Base-by-base conservation (phyloP, 2,329 filamentous ascomycete genomes). In the Cordyceps cicadae region DNA sequence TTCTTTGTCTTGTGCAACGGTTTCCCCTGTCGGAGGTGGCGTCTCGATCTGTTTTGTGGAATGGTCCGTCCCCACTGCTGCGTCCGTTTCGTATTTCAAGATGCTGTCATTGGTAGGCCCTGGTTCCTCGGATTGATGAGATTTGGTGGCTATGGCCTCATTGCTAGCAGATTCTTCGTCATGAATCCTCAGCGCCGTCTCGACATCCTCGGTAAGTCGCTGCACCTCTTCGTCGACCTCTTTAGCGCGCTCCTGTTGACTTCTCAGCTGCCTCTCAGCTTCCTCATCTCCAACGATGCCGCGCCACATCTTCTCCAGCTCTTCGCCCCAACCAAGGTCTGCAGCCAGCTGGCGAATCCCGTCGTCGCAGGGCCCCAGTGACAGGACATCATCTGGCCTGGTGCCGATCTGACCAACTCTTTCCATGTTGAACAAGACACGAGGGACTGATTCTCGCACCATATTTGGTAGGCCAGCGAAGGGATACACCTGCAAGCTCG, bases 401-500 rank as follows among this genome's bases (percentile, higher is more conserved):
- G 81, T 81, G 0, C 94, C 94, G 41, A 99, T 71, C 21, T 84
- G 84, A 0, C 94, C 93, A 0, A 96, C 94, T 41, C 77, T 77
- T 72, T 97, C 90, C 74, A 87, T 81, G 71, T 99, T 99, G 72
- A 99, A 89, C 21, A 99, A 79, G 2, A 99, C 76, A 11, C 94
- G 83, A 0, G 93, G 94, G 3, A 82, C 83, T 0, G 77, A 79
- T 1, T 86, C 79, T 3, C 71, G 68, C 24, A 85, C 86, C 65
- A 87, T 76, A 15, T 81, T 75, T 0, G 93, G 92, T 54, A 97
- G 76, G 52, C 85, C 85, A 1, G 93, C 91, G 71, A 99, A 99
- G 0, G 94, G 94, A 64, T 92, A 89, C 2, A 97, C 93, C 0
- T 80, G 85, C 62, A 97, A 75, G 68, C 91, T 96, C 0, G 93